Percentiles rank a stretch among this genome's conserved stretches.
phyloP scores from a whole-genome alignment of 148 eudicot species.

The Arbutus unedo region DNA sequence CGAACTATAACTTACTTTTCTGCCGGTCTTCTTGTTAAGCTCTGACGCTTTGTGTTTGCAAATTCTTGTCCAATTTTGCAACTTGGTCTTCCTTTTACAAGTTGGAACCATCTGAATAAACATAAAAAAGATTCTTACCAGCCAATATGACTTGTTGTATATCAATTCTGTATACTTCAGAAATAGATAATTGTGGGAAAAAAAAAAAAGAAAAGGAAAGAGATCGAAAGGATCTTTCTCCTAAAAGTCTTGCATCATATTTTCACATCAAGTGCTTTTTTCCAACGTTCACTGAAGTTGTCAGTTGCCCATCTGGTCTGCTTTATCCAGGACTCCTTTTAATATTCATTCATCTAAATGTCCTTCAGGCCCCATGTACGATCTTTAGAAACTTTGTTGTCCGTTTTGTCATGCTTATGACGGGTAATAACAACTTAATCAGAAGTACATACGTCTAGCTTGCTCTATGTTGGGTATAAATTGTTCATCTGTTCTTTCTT shows the following conservation, averaged over 20 bases:
- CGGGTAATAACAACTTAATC: background rate
- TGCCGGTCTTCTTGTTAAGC: background rate
- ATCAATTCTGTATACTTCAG: background rate
- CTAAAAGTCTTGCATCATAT: background rate
- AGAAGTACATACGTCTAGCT: background rate
- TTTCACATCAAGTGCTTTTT: background rate
- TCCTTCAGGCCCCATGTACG: background rate
- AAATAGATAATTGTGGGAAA: too few species aligned
- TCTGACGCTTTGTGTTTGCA: background rate
- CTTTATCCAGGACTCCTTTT: background rate
- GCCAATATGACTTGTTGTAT: background rate
- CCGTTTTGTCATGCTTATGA: background rate
- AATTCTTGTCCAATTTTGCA: background rate
- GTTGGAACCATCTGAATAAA: background rate
- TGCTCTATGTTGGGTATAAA: background rate
- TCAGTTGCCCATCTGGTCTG: background rate
- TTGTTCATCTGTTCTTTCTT: constrained; percentile 7
- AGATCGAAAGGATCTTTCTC: background rate
- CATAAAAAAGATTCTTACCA: background rate
- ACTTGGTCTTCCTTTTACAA: constrained; percentile 2
- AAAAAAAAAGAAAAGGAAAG: too few species aligned
- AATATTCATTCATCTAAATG: background rate
- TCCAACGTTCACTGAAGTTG: constrained; percentile 3
- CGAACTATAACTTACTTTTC: background rate
- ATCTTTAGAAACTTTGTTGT: background rate